These are phyloP conservation scores for Gamsiella multidivaricata DNA, from an alignment of 192 early-diverging fungal genomes.

Conservation along the genomic window DNA sequence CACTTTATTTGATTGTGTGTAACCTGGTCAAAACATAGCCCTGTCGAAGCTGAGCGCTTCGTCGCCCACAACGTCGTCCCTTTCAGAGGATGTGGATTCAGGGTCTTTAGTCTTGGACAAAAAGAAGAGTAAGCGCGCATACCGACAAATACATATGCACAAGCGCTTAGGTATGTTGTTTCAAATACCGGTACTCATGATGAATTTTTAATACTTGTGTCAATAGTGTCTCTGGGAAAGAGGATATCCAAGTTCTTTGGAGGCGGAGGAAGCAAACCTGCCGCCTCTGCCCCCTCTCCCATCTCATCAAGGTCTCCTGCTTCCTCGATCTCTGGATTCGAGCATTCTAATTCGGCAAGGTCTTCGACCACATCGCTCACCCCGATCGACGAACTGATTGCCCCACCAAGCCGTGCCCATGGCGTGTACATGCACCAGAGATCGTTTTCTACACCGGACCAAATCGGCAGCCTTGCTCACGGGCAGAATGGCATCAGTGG, in stretches of 20 bases:
- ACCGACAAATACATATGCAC: not conserved
- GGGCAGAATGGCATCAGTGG: not conserved
- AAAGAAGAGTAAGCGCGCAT: conserved; percentile 36
- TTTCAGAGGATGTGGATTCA: conserved; percentile 16
- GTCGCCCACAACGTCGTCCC: conserved; percentile 2
- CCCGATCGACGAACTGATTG: conserved; percentile 22
- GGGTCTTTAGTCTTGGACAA: conserved; percentile 25
- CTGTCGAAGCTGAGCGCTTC: conserved; percentile 9
- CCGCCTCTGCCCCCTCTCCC: not conserved
- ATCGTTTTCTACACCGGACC: conserved; percentile 32
- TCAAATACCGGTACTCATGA: not conserved
- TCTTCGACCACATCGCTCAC: conserved; percentile 16
- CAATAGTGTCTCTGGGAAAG: conserved; percentile 50
- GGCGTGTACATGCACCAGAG: conserved; percentile 26
- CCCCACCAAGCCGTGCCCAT: conserved; percentile 13
- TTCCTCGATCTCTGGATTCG: not conserved
- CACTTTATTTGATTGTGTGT: not conserved
- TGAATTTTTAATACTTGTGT: not conserved
- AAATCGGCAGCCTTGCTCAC: conserved; percentile 16
- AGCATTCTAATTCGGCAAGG: conserved; percentile 5
- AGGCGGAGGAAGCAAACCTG: conserved; percentile 7
- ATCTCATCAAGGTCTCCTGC: conserved; percentile 4
- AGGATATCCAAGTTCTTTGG: conserved; percentile 42
- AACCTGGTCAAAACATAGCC: not conserved
- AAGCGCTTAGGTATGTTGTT: not conserved